Conservation (phyloP, 257 asterid species). For the Capsicum chinense region DNA sequence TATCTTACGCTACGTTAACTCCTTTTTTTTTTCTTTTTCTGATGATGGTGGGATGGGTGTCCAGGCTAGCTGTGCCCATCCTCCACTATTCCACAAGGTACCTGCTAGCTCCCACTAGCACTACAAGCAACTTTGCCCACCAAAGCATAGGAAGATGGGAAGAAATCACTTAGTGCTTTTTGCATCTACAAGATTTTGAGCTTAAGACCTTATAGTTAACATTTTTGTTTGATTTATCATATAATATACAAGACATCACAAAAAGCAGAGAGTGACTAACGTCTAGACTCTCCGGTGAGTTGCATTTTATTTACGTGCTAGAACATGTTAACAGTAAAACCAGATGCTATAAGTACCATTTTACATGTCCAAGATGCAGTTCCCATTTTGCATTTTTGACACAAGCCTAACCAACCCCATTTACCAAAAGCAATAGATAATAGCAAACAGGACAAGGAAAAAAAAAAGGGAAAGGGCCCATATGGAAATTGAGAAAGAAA, state of each 20-base stretch:
- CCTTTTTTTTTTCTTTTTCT: neutral
- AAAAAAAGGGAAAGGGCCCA: neutral
- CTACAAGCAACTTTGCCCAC: neutral
- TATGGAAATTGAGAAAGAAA: slow-evolving; percentile 19
- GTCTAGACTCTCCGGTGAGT: neutral
- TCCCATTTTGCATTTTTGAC: neutral
- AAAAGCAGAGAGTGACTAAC: neutral
- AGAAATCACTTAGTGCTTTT: neutral
- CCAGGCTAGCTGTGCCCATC: neutral
- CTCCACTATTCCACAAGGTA: neutral
- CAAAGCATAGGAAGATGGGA: neutral
- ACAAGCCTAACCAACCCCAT: neutral
- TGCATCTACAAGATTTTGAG: neutral
- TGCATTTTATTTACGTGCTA: neutral
- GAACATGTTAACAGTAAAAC: slow-evolving; percentile 2
- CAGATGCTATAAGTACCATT: slow-evolving; percentile 4
- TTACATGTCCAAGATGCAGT: slow-evolving; percentile 16
- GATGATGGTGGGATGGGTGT: neutral
- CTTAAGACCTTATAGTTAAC: neutral
- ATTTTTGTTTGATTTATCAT: neutral
- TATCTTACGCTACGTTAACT: neutral
- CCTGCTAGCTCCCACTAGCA: neutral
- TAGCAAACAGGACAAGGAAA: neutral
- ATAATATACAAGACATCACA: neutral
- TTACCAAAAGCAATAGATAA: slow-evolving; percentile 14